Conservation (phyloP, 495 filamentous ascomycete genomes). For the Pseudevernia furfuracea region DNA sequence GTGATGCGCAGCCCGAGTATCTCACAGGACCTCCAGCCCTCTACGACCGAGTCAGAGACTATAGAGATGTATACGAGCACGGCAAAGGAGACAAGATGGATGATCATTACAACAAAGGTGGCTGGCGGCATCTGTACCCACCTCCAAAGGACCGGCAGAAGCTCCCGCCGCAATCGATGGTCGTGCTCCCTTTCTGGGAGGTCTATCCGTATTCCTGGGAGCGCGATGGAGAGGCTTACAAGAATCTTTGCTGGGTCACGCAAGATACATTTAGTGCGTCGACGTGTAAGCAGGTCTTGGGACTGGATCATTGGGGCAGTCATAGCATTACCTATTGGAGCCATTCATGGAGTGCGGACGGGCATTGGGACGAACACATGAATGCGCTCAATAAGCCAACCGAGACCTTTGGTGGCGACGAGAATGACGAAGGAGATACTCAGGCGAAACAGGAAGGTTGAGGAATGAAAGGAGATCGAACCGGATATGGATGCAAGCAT, state of each 20-base stretch:
- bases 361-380: constrained; percentile 52
- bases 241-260: constrained; percentile 16
- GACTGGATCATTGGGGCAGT: constrained; percentile 19
- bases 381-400: constrained; percentile 62
- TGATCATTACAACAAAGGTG: constrained; percentile 13
- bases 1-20: constrained; percentile 8
- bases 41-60: constrained; percentile 8
- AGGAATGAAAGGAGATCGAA: neutral
- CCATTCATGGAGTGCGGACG: constrained; percentile 19
- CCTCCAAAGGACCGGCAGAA: neutral
- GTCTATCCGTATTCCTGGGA: constrained; percentile 26
- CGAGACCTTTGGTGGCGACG: constrained; percentile 19
- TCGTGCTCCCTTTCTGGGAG: constrained; percentile 23
- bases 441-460: neutral
- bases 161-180: constrained; percentile 14
- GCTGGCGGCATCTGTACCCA: constrained; percentile 11
- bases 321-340: constrained; percentile 26
- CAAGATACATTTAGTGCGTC: constrained; percentile 15
- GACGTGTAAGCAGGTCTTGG: constrained; percentile 22
- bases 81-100: constrained; percentile 17
- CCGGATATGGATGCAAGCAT: neutral
- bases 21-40: constrained; percentile 22
- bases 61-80: constrained; percentile 10
- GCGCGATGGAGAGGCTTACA: constrained; percentile 16
- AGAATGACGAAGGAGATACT: neutral